phyloP scores from a whole-genome alignment of 2,329 filamentous ascomycete species.

The Cyphellophora attinorum region DNA sequence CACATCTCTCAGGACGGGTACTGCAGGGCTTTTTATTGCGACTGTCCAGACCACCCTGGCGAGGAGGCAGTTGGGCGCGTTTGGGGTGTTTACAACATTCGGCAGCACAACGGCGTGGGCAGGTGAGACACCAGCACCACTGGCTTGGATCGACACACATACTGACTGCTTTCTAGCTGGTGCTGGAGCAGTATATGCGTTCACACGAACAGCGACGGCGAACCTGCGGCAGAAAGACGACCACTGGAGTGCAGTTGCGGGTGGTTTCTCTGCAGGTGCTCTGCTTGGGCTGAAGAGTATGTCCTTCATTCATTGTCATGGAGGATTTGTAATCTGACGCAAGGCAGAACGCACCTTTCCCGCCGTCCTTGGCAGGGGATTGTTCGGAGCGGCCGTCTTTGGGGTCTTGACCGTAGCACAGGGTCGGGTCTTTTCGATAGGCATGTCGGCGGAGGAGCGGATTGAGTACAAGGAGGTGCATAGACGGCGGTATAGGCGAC shows the following conservation, averaged over 20 bases:
- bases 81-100: slow-evolving; percentile 69
- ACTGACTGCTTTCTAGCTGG: slow-evolving; percentile 42
- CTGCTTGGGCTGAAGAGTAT: slow-evolving; percentile 64
- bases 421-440: slow-evolving; percentile 47
- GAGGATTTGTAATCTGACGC: background rate
- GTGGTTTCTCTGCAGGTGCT: slow-evolving; percentile 66
- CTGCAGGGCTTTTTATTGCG: slow-evolving; percentile 61
- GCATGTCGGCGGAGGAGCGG: background rate
- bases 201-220: slow-evolving; percentile 64
- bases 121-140: slow-evolving; percentile 34
- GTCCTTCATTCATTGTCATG: slow-evolving; percentile 16
- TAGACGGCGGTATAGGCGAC: slow-evolving; percentile 63
- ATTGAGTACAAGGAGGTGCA: slow-evolving; percentile 50
- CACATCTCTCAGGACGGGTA: slow-evolving; percentile 55
- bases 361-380: slow-evolving; percentile 59
- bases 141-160: slow-evolving; percentile 3
- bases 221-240: slow-evolving; percentile 84
- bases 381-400: slow-evolving; percentile 47
- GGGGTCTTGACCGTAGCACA: slow-evolving; percentile 61
- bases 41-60: slow-evolving; percentile 79
- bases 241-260: slow-evolving; percentile 61
- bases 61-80: slow-evolving; percentile 69
- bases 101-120: slow-evolving; percentile 63
- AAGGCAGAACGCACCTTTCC: slow-evolving; percentile 58
- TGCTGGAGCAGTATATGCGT: slow-evolving; percentile 66